Conservation (phyloP, 371 early-diverging fungal species). For the Choanephora cucurbitarum region DNA sequence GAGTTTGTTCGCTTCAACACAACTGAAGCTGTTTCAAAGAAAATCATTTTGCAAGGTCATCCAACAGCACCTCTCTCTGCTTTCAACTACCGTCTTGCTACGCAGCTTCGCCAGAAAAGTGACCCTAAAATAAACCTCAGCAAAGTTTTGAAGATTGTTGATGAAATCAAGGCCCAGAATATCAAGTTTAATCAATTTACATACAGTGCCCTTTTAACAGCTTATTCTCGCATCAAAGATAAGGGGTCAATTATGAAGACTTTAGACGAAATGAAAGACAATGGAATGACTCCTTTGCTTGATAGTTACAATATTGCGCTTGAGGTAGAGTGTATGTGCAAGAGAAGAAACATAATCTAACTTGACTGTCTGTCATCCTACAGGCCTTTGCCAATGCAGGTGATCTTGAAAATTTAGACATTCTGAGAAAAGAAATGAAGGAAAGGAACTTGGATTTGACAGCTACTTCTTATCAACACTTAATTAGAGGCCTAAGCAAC, state of each 20-base stretch:
- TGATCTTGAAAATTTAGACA: constrained; percentile 19
- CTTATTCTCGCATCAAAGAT: constrained; percentile 41
- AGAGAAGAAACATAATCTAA: not conserved
- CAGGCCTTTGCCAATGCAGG: constrained; percentile 37
- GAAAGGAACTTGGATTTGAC: constrained; percentile 35
- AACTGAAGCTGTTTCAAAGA: constrained; percentile 4
- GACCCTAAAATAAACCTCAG: constrained; percentile 16
- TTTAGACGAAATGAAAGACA: constrained; percentile 34
- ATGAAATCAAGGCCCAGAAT: constrained; percentile 34
- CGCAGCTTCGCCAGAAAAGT: constrained; percentile 13
- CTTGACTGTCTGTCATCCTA: too few species aligned
- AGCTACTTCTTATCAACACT: constrained; percentile 39
- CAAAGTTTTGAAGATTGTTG: constrained; percentile 24
- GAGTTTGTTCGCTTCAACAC: not conserved
- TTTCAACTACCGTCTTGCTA: constrained; percentile 30
- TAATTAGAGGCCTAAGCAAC: constrained; percentile 46
- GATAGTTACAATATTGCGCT: constrained; percentile 40
- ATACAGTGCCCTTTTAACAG: constrained; percentile 50
- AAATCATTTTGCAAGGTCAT: constrained; percentile 29
- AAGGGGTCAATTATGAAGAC: constrained; percentile 9
- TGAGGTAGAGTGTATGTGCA: constrained; percentile 21
- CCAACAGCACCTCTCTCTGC: constrained; percentile 35
- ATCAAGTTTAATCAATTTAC: constrained; percentile 52
- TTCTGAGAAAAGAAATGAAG: constrained; percentile 37
- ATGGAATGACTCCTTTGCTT: constrained; percentile 30